Evolutionary conservation across 2,329 filamentous ascomycete species (phyloP), one percentile per base, ranked within the genome.

Genomic region (Xylariomycetidae sp.): DNA sequence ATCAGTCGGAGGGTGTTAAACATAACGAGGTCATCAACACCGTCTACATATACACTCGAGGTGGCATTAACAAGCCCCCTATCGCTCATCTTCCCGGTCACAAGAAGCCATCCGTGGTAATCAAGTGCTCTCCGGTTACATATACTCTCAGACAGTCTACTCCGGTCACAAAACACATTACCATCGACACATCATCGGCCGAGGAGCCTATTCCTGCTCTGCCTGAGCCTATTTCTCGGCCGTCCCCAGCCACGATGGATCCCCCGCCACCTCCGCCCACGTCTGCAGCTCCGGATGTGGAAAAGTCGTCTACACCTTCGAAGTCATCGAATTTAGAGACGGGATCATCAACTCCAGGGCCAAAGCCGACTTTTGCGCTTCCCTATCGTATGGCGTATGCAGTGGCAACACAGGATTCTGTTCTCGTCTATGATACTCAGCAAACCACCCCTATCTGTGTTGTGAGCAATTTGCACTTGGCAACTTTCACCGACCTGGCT

Each of bases 11-110:
- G 15, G 75, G 76, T 30, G 64, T 70, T 2, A 94, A 89, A 58
- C 73, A 79, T 1, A 74, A 74, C 1, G 90, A 98, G 46, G 75
- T 96, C 32, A 88, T 85, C 50, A 98, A 98, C 56, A 98, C 92
- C 0, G 94, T 98, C 15, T 98, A 98, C 62, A 92, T 98, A 34
- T 98, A 98, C 61, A 96, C 90, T 0, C 75, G 92, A 49, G 92
- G 89, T 18, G 92, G 92, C 16, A 88, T 98, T 54, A 97, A 96
- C 64, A 96, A 94, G 58, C 88, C 92, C 2, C 92, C 92, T 3
- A 85, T 97, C 37, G 88, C 90, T 6, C 92, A 97, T 61, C 72
- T 98, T 6, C 92, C 92, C 0, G 92, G 92, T 2, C 90, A 97
- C 62, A 98, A 96, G 69, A 98, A 98, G 61, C 92, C 92, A 0